Conservation (phyloP, 2,329 filamentous ascomycete genomes). For the Ceratocystiopsis minuta region DNA sequence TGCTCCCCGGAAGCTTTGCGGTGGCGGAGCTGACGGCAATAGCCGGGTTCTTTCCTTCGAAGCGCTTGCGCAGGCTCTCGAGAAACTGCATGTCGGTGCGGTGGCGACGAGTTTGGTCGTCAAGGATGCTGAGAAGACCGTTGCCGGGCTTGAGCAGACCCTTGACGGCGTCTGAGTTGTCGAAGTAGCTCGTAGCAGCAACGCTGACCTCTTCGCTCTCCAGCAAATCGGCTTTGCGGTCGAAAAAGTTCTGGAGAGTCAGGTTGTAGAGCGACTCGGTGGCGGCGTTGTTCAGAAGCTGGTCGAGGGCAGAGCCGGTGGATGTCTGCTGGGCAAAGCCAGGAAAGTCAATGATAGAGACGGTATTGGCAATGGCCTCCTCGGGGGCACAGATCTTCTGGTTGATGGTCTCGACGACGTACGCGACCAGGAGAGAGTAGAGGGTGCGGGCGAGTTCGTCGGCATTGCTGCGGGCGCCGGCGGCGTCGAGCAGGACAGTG, state of each 20-base stretch:
- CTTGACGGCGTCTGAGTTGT: conserved; percentile 88
- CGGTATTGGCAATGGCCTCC: conserved; percentile 77
- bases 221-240: conserved; percentile 78
- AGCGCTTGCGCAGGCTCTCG: conserved; percentile 79
- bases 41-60: conserved; percentile 83
- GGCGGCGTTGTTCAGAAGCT: conserved; percentile 86
- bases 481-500: conserved; percentile 94
- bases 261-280: conserved; percentile 86
- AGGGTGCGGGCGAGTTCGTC: conserved; percentile 86
- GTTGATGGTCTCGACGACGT: conserved; percentile 85
- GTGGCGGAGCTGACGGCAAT: conserved; percentile 64
- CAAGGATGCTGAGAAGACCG: conserved; percentile 79
- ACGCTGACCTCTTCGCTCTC: conserved; percentile 89
- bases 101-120: conserved; percentile 84
- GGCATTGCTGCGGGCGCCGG: conserved; percentile 75
- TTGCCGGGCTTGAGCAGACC: conserved; percentile 85
- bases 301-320: conserved; percentile 73
- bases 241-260: conserved; percentile 88
- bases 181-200: conserved; percentile 86
- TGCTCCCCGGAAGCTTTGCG: conserved; percentile 66
- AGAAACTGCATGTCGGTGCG: conserved; percentile 78
- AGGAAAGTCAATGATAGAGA: conserved; percentile 91
- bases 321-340: conserved; percentile 75
- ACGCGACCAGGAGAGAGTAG: conserved; percentile 85
- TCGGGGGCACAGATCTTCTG: conserved; percentile 74